Evolutionary conservation across 495 filamentous ascomycete genomes (phyloP), one percentile per base, ranked within the genome.

Genomic region (Penicillium nucicola): DNA sequence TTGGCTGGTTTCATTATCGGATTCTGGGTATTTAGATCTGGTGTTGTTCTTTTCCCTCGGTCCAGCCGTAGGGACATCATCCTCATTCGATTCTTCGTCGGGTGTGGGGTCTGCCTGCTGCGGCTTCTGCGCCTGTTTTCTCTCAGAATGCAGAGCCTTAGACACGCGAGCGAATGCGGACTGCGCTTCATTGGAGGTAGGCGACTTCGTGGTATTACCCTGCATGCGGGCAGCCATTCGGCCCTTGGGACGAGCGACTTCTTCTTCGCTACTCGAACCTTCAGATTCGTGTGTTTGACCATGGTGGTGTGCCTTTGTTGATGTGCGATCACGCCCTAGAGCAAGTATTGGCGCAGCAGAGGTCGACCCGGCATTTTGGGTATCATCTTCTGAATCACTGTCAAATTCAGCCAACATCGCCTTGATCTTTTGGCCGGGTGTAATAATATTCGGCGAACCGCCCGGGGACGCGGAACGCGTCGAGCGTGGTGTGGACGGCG

Each of bases 171-270:
- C 64, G 51, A 68, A 68, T 0, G 71, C 77, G 47, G 65, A 72
- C 36, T 55, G 64, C 53, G 48, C 40, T 40, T 60, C 30, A n/a
- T 55, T 40, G 6, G 31, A 12, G 1, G 35, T 45, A 7, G 50
- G 39, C 1, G 46, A 20, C 17, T 53, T 22, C 18, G 49, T 17
- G 14, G 30, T 47, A 34, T 57, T 42, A 11, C 51, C 71, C 56
- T 82, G 80, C 78, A 92, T 84, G 19, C 85, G 75, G 13, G 84
- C 76, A 46, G 89, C 89, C 55, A 93, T 75, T 20, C 84, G 80
- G 3, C 89, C 89, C 42, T 79, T 78, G 4, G 88, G 88, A 18
- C 77, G 74, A 17, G 84, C 52, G 48, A 82, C 75, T 15, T 75
- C 69, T 15, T 77, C 72, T 6, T 77, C 76, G 9, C 36, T 48